A percentile compares a stretch with the other conserved stretches of the same genome.
These are phyloP conservation scores for Leccinum subspadiceum DNA, from an alignment of 1,284 basidiomycete genomes.

Conservation along the genomic window DNA sequence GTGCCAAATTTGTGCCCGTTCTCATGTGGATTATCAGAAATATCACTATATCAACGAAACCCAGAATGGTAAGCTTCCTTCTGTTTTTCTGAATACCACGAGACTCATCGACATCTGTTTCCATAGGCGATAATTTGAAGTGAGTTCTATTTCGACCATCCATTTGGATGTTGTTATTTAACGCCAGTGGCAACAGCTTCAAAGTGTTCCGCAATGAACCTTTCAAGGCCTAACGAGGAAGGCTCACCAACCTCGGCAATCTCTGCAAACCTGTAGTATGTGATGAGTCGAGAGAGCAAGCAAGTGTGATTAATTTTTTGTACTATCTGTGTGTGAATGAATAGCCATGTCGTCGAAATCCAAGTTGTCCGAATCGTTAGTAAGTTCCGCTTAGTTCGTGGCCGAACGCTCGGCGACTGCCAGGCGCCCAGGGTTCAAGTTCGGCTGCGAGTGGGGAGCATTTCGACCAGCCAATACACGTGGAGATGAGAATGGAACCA, in stretches of 20 bases:
- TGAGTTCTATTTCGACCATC: not conserved
- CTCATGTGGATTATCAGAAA: not conserved
- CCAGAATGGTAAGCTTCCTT: not conserved
- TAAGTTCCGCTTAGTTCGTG: no score
- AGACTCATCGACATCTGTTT: not conserved
- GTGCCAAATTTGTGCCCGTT: not conserved
- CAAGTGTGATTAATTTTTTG: not conserved
- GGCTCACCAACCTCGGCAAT: not conserved
- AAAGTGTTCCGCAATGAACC: not conserved
- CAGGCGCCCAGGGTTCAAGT: no score
- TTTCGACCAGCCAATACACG: no score
- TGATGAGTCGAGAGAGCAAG: not conserved
- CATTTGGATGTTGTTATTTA: not conserved
- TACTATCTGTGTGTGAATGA: not conserved
- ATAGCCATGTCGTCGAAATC: not conserved
- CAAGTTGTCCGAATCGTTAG: not conserved
- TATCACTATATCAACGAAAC: not conserved
- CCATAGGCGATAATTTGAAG: not conserved
- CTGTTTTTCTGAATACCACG: not conserved
- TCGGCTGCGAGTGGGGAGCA: no score
- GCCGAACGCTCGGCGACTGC: no score
- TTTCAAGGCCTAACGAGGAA: not conserved
- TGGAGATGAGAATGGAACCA: no score
- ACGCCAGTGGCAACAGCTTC: not conserved
- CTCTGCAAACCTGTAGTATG: not conserved